Evolutionary conservation across 352 stramenopile genomes (phyloP), one percentile per base, ranked within the genome.

Genomic region (Phytophthora europaea): DNA sequence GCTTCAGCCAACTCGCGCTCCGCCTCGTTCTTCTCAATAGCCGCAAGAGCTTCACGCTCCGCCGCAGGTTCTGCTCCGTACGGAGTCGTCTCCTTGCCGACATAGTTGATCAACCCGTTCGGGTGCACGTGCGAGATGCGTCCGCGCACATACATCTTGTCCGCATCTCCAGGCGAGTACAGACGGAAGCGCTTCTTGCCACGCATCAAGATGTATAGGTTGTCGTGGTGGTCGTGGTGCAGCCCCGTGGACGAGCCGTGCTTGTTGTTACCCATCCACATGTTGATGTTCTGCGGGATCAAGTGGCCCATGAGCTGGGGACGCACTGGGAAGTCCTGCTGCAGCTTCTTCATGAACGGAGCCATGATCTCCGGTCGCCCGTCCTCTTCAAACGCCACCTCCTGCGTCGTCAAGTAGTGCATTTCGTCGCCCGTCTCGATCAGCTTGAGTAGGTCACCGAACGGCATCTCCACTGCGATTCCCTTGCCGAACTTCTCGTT

Each of bases 141-240:
- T 28, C 97, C 97, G 45, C 84, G 82, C 36, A 92, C 97, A 74
- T 99, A 98, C 94, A 99, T 98, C 60, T 89, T 78, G 10, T 92
- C 70, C 6, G 95, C 84, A 67, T 98, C 91, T 2, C 78, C 82
- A 6, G 97, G 97, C 53, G 86, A 95, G 76, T 97, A 99, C 36
- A 99, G 76, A 28, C 93, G 93, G 85, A 99, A 99, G 18, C 75
- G 81, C 81, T 99, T 99, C 57, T 81, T 88, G 23, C 98, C 98
- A 36, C 88, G 79, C 45, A 99, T 71, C 23, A 99, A 54, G 48
- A 99, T 89, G 82, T 99, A 99, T 28, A 99, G 73, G 74, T 99
- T 99, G 85, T 99, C 98, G 78, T 99, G 98, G 89, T 98, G 99
- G 79, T 99, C 98, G 72, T 99, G 98, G 81, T 99, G 98, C 36